phyloP scores from a whole-genome alignment of 768 basidiomycete species.

The Polyporus arcularius region DNA sequence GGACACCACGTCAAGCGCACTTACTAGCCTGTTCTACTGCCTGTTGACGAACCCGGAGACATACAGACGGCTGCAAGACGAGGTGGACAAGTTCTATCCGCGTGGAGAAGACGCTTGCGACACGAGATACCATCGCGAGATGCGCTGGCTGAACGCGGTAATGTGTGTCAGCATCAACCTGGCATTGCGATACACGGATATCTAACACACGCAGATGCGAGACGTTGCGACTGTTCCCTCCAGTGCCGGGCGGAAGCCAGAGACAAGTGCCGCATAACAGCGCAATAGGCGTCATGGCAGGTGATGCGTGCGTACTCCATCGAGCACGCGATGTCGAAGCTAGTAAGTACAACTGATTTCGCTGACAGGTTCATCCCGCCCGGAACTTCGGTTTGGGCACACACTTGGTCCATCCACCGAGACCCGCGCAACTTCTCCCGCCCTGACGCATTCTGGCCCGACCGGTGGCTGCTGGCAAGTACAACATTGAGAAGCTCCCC shows the following conservation, averaged over 20 bases:
- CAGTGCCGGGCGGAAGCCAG: constrained; percentile 39
- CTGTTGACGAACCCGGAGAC: constrained; percentile 22
- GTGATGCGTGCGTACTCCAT: constrained; percentile 28
- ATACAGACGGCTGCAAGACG: constrained; percentile 22
- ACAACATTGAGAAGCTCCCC: background rate
- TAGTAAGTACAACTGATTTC: background rate
- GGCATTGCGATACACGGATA: background rate
- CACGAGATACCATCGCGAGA: constrained; percentile 19
- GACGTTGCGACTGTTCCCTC: constrained; percentile 43
- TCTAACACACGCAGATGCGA: constrained; percentile 38
- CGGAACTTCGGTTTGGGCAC: constrained; percentile 29
- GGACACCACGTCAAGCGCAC: constrained; percentile 30
- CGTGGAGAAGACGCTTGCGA: constrained; percentile 22
- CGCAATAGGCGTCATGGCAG: constrained; percentile 32
- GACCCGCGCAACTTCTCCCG: constrained; percentile 46
- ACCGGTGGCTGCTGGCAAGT: constrained; percentile 38
- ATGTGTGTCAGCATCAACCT: constrained; percentile 26
- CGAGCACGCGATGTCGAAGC: too few relatives aligned
- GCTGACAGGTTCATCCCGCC: constrained; percentile 18
- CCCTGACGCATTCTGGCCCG: constrained; percentile 42
- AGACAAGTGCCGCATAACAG: constrained; percentile 31
- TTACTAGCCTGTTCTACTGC: constrained; percentile 29
- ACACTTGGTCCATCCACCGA: constrained; percentile 42
- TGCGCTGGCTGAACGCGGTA: constrained; percentile 37
- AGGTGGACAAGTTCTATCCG: constrained; percentile 29